Evolutionary conservation across 2,329 filamentous ascomycete species (phyloP).

Genomic region (Nectriaceae sp.): DNA sequence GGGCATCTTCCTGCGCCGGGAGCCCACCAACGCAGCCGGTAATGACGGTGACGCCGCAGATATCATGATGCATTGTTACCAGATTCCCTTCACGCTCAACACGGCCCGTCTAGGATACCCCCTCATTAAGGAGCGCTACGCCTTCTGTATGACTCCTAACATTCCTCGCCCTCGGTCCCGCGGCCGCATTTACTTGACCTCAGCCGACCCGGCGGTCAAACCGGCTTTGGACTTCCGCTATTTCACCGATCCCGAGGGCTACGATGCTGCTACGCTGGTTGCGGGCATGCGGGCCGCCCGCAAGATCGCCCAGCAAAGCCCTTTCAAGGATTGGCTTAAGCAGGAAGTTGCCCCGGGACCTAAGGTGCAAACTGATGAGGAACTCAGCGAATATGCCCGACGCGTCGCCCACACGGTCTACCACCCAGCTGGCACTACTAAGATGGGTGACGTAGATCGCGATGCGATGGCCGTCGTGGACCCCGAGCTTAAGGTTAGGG

Average conservation of each 20-base stretch:
- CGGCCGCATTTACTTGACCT: conserved; percentile 77
- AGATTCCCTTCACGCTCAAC: conserved; percentile 90
- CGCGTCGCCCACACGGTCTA: conserved; percentile 86
- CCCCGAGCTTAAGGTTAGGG: conserved; percentile 68
- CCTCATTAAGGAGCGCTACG: conserved; percentile 66
- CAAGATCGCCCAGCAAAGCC: conserved; percentile 71
- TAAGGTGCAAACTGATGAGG: conserved; percentile 73
- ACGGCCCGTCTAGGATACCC: conserved; percentile 76
- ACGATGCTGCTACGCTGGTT: conserved; percentile 80
- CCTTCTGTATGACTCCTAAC: conserved; percentile 93
- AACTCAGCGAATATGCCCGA: conserved; percentile 78
- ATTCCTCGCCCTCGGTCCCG: conserved; percentile 81
- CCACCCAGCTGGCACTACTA: conserved; percentile 85
- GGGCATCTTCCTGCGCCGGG: conserved; percentile 82
- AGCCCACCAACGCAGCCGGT: conserved; percentile 65
- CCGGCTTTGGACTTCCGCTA: conserved; percentile 86
- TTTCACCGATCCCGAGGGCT: conserved; percentile 84
- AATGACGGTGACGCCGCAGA: conserved; percentile 78
- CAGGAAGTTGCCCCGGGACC: conserved; percentile 79
- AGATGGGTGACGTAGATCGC: conserved; percentile 75
- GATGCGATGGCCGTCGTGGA: conserved; percentile 82
- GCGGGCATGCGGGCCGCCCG: conserved; percentile 77
- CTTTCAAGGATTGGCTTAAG: conserved; percentile 83
- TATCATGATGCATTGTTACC: conserved; percentile 97
- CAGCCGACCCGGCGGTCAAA: conserved; percentile 73